Base-by-base conservation (phyloP, 2,329 filamentous ascomycete species). In the Colletotrichum caudatum region DNA sequence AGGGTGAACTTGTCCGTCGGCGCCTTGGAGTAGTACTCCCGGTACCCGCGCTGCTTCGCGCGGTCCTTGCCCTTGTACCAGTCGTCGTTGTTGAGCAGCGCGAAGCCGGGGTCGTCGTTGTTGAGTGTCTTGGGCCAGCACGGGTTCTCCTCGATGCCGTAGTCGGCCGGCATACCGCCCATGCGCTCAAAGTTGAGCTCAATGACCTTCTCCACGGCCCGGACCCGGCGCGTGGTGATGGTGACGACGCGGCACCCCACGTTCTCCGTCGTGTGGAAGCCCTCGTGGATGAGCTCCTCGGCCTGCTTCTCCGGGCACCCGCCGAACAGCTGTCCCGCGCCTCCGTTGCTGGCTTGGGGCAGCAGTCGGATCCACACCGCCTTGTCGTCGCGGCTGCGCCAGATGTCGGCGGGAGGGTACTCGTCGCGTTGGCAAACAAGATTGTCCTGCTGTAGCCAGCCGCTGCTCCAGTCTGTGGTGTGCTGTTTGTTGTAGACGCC, bases 381-480 rank as follows among this genome's bases (percentile, higher is more conserved):
- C 7, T 26, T 37, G 29, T 48, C 39, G 37, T 41, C 53, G 53
- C 66, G 66, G 20, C 60, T 62, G 35, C 64, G 66, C 66, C 66
- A 69, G 50, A 69, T 64, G 16, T 26, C 37, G 35, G 66, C 66
- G 20, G 66, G 66, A 14, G 66, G 66, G 29, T 48, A 69, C 53
- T 69, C 66, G 29, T 69, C 66, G 20, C 66, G 66, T 56, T 69
- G 44, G 60, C 66, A 69, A 14, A 18, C 23, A 9, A 58, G 54
- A 54, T 64, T 23, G 26, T 48, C 20, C 23, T 44, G n/a, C 35
- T 46, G 66, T 35, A 64, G 50, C 66, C 66, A 69, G 23, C 51
- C 51, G 51, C 56, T 64, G 23, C 44, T 64, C 66, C 66, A 69
- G 48, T 54, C 35, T 29, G 46, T 64, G 39, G 64, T 20, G 33